A percentile compares a stretch with the other conserved stretches of the same genome.
Conservation (phyloP, 78 protist species). For the Cavenderia fasciculata region DNA sequence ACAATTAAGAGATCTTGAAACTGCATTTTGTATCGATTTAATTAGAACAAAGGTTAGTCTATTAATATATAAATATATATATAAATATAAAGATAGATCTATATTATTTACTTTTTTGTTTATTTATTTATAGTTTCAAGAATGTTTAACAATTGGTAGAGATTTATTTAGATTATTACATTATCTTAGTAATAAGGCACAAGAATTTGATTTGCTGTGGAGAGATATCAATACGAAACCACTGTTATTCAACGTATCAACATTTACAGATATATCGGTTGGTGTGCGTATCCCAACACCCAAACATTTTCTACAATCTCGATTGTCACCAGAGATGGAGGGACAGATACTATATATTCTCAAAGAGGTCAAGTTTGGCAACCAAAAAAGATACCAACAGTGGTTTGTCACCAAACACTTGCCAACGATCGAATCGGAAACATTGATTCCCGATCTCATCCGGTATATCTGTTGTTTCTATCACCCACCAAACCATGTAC, state of each 20-base stretch:
- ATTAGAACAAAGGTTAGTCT: constrained; percentile 43
- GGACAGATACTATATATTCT: constrained; percentile 75
- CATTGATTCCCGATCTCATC: constrained; percentile 79
- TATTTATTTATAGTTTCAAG: constrained; percentile 38
- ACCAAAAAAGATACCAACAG: constrained; percentile 85
- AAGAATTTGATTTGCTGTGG: constrained; percentile 78
- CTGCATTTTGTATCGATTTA: constrained; percentile 55
- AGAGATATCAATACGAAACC: constrained; percentile 45
- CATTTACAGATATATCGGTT: background rate
- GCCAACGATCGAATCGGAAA: constrained; percentile 29
- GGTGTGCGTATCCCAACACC: constrained; percentile 74
- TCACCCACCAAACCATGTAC: constrained; percentile 77
- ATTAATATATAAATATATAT: background rate
- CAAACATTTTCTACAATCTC: constrained; percentile 61
- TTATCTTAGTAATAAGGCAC: constrained; percentile 42
- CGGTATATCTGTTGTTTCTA: constrained; percentile 83
- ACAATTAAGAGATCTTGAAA: constrained; percentile 15
- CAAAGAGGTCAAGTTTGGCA: constrained; percentile 81
- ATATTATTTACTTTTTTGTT: background rate
- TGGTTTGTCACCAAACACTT: constrained; percentile 81
- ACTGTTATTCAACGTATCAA: background rate
- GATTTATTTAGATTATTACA: constrained; percentile 79
- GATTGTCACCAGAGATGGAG: constrained; percentile 83
- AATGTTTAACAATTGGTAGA: constrained; percentile 77
- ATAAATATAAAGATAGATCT: background rate